A percentile compares a stretch with the other conserved stretches of the same genome.
Conservation (phyloP, 1,139 yeast species). For the Nakaseomyces glabratus region DNA sequence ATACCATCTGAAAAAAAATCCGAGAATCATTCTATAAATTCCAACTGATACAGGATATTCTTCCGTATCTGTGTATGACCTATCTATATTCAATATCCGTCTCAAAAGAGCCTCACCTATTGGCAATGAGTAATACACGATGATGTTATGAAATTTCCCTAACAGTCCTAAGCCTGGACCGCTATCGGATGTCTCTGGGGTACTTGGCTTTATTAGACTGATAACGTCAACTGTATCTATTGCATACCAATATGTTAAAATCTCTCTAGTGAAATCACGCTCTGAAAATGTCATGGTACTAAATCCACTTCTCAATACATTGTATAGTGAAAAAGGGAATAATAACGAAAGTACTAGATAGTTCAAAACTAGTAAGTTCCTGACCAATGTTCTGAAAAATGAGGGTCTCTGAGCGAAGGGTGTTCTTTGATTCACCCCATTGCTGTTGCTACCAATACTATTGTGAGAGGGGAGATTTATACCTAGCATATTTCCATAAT, state of each 20-base stretch:
- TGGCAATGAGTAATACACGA: slow-evolving; percentile 23
- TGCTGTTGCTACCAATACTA: slow-evolving; percentile 5
- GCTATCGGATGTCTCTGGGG: background rate
- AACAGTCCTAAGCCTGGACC: slow-evolving; percentile 16
- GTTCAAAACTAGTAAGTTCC: slow-evolving; percentile 25
- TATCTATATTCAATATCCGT: background rate
- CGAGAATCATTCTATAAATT: slow-evolving; percentile 7
- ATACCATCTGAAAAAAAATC: slow-evolving; percentile 9
- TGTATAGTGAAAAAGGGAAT: slow-evolving; percentile 29
- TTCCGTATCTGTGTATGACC: slow-evolving; percentile 4
- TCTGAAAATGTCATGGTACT: slow-evolving; percentile 26
- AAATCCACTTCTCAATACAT: slow-evolving; percentile 23
- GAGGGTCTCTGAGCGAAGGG: slow-evolving; percentile 20
- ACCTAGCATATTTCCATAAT: background rate
- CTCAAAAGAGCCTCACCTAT: slow-evolving; percentile 8
- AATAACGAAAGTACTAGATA: slow-evolving; percentile 24
- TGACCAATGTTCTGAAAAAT: slow-evolving; percentile 18
- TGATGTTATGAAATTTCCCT: slow-evolving; percentile 28
- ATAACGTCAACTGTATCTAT: slow-evolving; percentile 5
- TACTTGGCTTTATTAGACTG: slow-evolving; percentile 2
- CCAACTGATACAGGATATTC: slow-evolving; percentile 1
- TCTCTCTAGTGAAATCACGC: slow-evolving; percentile 23
- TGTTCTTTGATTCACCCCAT: slow-evolving; percentile 13
- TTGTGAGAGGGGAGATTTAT: slow-evolving; percentile 1
- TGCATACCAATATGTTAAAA: slow-evolving; percentile 15